Evolutionary conservation across 208 protist species (phyloP).

Genomic region (Spongospora subterranea): DNA sequence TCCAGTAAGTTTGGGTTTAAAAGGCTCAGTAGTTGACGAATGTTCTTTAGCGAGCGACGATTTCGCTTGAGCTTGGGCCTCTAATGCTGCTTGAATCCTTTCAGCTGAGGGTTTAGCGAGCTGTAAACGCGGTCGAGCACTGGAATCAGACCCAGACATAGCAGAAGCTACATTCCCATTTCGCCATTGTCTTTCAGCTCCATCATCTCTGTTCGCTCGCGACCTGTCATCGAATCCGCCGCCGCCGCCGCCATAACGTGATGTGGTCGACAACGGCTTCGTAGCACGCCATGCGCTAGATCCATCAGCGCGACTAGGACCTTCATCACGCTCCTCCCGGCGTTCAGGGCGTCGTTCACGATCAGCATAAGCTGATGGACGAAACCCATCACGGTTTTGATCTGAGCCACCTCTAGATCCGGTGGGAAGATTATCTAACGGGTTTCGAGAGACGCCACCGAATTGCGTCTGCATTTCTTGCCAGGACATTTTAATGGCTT

Average conservation of each 20-base stretch:
- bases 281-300: neutral
- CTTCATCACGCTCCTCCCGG: neutral
- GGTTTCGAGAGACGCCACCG: neutral
- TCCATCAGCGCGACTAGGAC: neutral
- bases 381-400: neutral
- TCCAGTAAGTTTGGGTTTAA: too few species aligned
- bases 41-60: neutral
- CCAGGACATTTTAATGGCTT: conserved; percentile 45
- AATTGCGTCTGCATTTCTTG: conserved; percentile 46
- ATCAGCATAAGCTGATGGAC: neutral
- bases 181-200: too few species aligned
- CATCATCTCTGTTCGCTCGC: neutral
- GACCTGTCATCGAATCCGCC: neutral
- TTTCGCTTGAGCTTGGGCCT: neutral
- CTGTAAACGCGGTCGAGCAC: neutral
- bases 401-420: neutral
- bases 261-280: neutral
- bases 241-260: neutral
- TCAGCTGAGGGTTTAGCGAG: conserved; percentile 22
- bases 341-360: neutral
- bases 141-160: neutral
- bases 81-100: neutral
- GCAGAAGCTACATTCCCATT: too few species aligned
- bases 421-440: conserved; percentile 24
- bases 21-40: too few species aligned